A percentile compares a stretch with the other conserved stretches of the same genome.
These are phyloP conservation scores for Amylostereum areolatum DNA, from an alignment of 1,284 basidiomycete genomes.

Conservation along the genomic window DNA sequence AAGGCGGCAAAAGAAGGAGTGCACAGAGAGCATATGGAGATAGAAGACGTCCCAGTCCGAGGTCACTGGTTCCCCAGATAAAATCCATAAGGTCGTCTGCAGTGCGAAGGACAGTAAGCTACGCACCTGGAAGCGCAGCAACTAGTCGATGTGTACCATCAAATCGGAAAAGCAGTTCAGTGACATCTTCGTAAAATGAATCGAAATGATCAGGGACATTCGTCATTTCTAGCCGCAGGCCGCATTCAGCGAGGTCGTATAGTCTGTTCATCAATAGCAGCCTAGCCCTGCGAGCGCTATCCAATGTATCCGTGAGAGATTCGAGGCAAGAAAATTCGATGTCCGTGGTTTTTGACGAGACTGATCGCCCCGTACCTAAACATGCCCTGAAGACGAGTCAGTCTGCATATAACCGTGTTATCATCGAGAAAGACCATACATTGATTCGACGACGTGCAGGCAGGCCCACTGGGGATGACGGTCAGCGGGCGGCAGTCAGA, in stretches of 20 bases:
- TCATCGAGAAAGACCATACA: constrained; percentile 22
- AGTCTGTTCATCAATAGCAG: constrained; percentile 7
- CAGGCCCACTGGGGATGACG: constrained; percentile 29
- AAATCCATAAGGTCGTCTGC: neutral
- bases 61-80: constrained; percentile 22
- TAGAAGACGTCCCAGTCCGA: constrained; percentile 34
- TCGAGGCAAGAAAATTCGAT: neutral
- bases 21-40: constrained; percentile 30
- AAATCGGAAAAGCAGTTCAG: constrained; percentile 21
- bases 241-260: constrained; percentile 11
- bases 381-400: constrained; percentile 8
- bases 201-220: constrained; percentile 7
- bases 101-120: neutral
- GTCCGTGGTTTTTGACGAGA: constrained; percentile 6
- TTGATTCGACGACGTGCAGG: constrained; percentile 32
- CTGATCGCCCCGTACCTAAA: constrained; percentile 13
- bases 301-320: constrained; percentile 8
- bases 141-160: constrained; percentile 31
- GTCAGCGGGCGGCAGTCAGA: neutral
- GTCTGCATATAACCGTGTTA: neutral
- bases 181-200: constrained; percentile 9
- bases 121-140: constrained; percentile 32
- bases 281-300: constrained; percentile 9
- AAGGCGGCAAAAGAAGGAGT: constrained; percentile 32
- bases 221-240: constrained; percentile 7